phyloP scores from a whole-genome alignment of 306 rosid species.

The Geum urbanum region DNA sequence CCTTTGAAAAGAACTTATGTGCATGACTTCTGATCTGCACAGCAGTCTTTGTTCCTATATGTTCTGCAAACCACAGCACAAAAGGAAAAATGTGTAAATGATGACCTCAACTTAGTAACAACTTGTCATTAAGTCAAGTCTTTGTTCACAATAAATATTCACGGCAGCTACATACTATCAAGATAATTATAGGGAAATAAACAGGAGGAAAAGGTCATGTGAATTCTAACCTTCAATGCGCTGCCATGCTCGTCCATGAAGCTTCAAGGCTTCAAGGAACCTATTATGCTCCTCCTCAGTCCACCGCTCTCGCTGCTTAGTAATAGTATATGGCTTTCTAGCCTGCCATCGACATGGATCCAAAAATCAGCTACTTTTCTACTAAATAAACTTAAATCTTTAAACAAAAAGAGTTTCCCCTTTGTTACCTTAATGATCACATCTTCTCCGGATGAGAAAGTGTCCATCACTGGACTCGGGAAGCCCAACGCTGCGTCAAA shows the following conservation, averaged over 20 bases:
- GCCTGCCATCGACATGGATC: slow-evolving; percentile 44
- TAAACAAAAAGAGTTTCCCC: slow-evolving; percentile 8
- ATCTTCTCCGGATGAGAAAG: too few relatives aligned
- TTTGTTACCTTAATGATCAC: too few relatives aligned
- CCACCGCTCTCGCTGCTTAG: slow-evolving; percentile 99
- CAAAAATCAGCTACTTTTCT: slow-evolving; percentile 21
- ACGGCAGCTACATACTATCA: slow-evolving; percentile 9
- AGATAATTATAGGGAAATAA: slow-evolving; percentile 15
- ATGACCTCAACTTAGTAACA: slow-evolving; percentile 24
- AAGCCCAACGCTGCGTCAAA: too few relatives aligned
- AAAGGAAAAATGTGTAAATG: slow-evolving; percentile 13
- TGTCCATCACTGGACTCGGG: too few relatives aligned
- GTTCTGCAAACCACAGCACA: slow-evolving; percentile 58
- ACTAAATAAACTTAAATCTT: slow-evolving; percentile 3
- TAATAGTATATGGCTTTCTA: slow-evolving; percentile 91
- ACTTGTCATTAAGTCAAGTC: neutral
- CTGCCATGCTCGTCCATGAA: slow-evolving; percentile 98
- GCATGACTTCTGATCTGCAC: slow-evolving; percentile 99
- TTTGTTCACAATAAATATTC: slow-evolving; percentile 17
- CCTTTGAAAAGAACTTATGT: slow-evolving; percentile 98
- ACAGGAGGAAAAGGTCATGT: slow-evolving; percentile 9
- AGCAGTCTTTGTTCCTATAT: slow-evolving; percentile 98
- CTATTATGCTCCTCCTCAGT: slow-evolving; percentile 93
- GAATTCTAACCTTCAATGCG: slow-evolving; percentile 78
- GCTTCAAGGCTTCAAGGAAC: slow-evolving; percentile 91